phyloP scores from a whole-genome alignment of 495 filamentous ascomycete species.

The Aspergillus saccharolyticus region DNA sequence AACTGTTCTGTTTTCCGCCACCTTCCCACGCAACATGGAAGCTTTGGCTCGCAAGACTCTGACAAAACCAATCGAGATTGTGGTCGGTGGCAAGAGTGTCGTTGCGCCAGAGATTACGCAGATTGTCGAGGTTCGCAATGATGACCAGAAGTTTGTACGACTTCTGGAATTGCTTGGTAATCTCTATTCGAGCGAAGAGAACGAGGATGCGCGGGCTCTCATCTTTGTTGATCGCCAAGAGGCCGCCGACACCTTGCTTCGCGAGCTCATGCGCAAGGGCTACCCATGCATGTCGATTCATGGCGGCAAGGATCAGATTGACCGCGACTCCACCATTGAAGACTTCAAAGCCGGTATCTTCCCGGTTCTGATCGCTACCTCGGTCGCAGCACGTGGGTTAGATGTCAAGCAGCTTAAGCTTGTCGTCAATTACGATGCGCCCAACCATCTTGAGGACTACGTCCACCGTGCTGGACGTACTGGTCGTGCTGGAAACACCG shows the following conservation, averaged over 20 bases:
- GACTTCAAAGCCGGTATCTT: slow-evolving; percentile 92
- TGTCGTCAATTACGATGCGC: slow-evolving; percentile 95
- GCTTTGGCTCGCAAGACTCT: slow-evolving; percentile 82
- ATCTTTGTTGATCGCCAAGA: slow-evolving; percentile 97
- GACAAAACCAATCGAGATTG: slow-evolving; percentile 82
- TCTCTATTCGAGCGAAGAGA: slow-evolving; percentile 65
- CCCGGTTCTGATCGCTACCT: slow-evolving; percentile 89
- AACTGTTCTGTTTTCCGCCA: slow-evolving; percentile 93
- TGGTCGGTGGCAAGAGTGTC: slow-evolving; percentile 84
- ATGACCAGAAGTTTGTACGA: slow-evolving; percentile 79
- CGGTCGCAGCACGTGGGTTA: slow-evolving; percentile 89
- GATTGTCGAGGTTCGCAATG: slow-evolving; percentile 80
- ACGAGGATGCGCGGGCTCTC: slow-evolving; percentile 83
- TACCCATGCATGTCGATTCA: slow-evolving; percentile 97
- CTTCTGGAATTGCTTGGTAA: slow-evolving; percentile 83
- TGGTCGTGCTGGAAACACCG: slow-evolving; percentile 89
- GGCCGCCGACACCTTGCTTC: slow-evolving; percentile 78
- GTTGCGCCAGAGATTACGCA: slow-evolving; percentile 95
- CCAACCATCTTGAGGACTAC: slow-evolving; percentile 96
- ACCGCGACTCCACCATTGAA: slow-evolving; percentile 88
- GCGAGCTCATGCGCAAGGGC: slow-evolving; percentile 77
- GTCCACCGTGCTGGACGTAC: slow-evolving; percentile 94
- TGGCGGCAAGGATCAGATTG: slow-evolving; percentile 91
- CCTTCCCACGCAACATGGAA: slow-evolving; percentile 93
- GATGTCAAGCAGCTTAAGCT: slow-evolving; percentile 96